Evolutionary conservation across 225 moss, liverwort and hornwort species (phyloP), one percentile per base, ranked within the genome.

Genomic region (Polytrichum commune): DNA sequence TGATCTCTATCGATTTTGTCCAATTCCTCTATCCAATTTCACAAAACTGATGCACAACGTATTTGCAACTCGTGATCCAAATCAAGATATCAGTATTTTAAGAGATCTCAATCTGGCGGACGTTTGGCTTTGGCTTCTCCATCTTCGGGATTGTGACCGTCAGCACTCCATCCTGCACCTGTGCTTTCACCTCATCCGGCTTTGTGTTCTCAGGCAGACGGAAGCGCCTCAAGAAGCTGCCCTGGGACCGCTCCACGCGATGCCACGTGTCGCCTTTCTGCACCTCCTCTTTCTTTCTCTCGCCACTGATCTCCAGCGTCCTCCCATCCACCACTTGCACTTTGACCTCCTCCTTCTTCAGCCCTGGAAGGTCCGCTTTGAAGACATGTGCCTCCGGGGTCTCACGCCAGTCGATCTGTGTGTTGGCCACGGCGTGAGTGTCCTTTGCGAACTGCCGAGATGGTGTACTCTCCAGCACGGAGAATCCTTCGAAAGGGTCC

Each of bases 111-210:
- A 85, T 56, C 61, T 78, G 70, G 62, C 81, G 78, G 68, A 67
- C 67, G 16, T 78, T 75, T 5, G 78, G 81, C 73, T 81, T 78
- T 5, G 84, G 78, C 54, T 85, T 68, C 82, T 64, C 63, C 10
- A 83, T 6, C 64, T 90, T 90, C 6, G 85, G 88, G 28, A 90
- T 79, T 5, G 88, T 90, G 13, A 90, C 88, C 2, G 83, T 83
- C 13, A 90, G 26, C 1, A 90, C 88, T 7, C 90, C 90, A 66
- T 85, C 80, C 65, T 61, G 26, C 54, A 90, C 82, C 68, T 79
- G 82, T 54, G 88, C 90, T 32, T 78, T 78, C n/a, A 85, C 75
- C 25, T 81, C 80, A 1, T 90, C 69, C 4, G 60, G 8, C 27
- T 81, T 79, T 0, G 74, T 29, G 35, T 85, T 82, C 29, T 77